Percentiles rank a stretch among this genome's conserved stretches.
Conservation (phyloP, 768 basidiomycete species). For the Dendrothele bispora region DNA sequence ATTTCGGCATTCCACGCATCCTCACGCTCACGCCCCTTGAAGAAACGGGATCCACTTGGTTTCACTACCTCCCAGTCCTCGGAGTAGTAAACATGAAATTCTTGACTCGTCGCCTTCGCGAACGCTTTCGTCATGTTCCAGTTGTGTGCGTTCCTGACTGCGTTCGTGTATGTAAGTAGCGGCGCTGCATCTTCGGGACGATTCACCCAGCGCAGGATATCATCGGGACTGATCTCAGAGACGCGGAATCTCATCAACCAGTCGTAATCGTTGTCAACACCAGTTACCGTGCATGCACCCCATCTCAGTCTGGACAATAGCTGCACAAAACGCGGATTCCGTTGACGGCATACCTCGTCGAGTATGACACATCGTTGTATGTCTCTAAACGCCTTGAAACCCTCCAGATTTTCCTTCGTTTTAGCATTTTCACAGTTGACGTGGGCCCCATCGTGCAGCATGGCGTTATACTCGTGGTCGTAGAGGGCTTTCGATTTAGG, state of each 20-base stretch:
- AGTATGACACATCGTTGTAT: slow-evolving; percentile 12
- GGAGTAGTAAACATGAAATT: slow-evolving; percentile 10
- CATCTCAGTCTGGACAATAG: slow-evolving; percentile 7
- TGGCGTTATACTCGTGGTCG: background rate
- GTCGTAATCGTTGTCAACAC: slow-evolving; percentile 10
- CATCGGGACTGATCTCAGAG: background rate
- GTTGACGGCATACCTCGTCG: slow-evolving; percentile 13
- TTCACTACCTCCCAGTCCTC: slow-evolving; percentile 2
- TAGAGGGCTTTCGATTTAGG: slow-evolving; percentile 8
- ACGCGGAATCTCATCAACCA: slow-evolving; percentile 7
- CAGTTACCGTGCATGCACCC: slow-evolving; percentile 10
- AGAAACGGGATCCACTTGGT: background rate
- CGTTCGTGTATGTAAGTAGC: slow-evolving; percentile 12
- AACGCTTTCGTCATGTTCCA: slow-evolving; percentile 11
- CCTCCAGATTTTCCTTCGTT: slow-evolving; percentile 8
- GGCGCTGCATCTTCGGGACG: slow-evolving; percentile 8
- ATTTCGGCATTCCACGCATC: slow-evolving; percentile 16
- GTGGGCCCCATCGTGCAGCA: background rate
- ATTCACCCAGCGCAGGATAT: slow-evolving; percentile 5
- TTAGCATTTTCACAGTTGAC: slow-evolving; percentile 5
- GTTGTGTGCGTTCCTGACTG: slow-evolving; percentile 14
- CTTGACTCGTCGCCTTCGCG: slow-evolving; percentile 5
- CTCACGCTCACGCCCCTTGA: slow-evolving; percentile 5
- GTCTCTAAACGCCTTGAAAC: slow-evolving; percentile 10
- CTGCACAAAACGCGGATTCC: slow-evolving; percentile 6